Evolutionary conservation across 1,284 basidiomycete species (phyloP).

Genomic region (Ustilago nuda): DNA sequence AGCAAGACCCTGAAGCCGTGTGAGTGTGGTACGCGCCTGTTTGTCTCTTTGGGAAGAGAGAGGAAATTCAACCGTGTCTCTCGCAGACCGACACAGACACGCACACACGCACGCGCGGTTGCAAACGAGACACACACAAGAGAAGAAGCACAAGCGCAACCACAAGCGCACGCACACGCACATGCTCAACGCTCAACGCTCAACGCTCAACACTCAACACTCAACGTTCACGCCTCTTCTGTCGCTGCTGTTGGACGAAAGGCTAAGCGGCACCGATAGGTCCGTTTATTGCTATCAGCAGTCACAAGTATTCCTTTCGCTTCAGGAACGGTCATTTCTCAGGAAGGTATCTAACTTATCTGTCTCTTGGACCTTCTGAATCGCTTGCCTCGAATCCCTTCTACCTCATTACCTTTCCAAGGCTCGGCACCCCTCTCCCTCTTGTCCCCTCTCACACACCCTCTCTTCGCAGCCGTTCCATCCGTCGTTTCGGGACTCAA

Average conservation of each 20-base stretch:
- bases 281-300: constrained; percentile 7
- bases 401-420: neutral
- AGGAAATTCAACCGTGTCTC: neutral
- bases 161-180: too few species aligned
- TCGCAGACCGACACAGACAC: constrained; percentile 1
- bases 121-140: neutral
- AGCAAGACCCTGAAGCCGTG: neutral
- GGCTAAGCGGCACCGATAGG: neutral
- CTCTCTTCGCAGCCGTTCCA: neutral
- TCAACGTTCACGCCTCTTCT: constrained; percentile 13
- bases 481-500: neutral
- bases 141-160: neutral
- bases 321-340: neutral
- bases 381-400: constrained; percentile 2
- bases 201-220: neutral
- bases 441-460: neutral
- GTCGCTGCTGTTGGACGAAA: neutral
- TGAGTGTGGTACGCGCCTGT: neutral
- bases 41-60: neutral
- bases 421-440: neutral
- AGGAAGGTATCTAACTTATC: neutral
- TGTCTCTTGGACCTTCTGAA: neutral
- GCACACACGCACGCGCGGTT: constrained; percentile 10
- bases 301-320: neutral
- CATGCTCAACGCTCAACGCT: too few species aligned